Evolutionary conservation across 1,284 basidiomycete genomes (phyloP).

Genomic region (Ganoderma meredithae): DNA sequence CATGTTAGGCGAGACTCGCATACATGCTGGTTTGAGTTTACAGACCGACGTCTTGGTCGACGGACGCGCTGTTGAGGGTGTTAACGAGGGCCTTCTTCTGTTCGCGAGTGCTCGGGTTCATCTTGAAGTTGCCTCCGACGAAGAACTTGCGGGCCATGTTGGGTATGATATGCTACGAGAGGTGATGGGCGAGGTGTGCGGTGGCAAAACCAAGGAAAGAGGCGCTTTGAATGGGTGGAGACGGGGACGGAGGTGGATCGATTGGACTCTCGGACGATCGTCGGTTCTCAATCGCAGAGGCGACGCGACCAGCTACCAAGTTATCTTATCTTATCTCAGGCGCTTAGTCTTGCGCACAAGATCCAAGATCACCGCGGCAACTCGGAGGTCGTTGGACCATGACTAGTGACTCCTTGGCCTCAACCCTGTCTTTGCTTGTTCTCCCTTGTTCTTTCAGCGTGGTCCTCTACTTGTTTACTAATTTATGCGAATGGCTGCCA

Average conservation of each 20-base stretch:
- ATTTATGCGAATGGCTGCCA: neutral
- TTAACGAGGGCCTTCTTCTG: constrained; percentile 73
- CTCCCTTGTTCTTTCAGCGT: neutral
- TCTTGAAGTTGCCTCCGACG: constrained; percentile 96
- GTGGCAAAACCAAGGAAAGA: neutral
- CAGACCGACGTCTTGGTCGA: constrained; percentile 80
- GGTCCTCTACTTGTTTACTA: neutral
- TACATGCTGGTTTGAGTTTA: constrained; percentile 20
- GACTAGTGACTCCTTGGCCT: too few species aligned
- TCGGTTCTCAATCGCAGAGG: neutral
- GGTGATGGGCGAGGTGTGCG: neutral
- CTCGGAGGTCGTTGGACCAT: too few species aligned
- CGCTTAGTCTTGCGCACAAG: neutral
- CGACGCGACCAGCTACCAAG: neutral
- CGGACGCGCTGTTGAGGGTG: constrained; percentile 75
- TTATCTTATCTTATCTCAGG: constrained; percentile 4
- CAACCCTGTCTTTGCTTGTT: neutral
- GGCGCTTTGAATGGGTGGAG: neutral
- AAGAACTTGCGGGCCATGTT: constrained; percentile 83
- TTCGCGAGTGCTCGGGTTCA: constrained; percentile 81
- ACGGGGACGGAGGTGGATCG: constrained; percentile 8
- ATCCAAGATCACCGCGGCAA: too few species aligned
- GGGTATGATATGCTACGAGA: neutral
- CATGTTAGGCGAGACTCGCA: neutral
- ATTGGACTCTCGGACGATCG: constrained; percentile 5